Evolutionary conservation across 129 eudicot genomes (phyloP).

Genomic region (Centrapalus pauciflorus): DNA sequence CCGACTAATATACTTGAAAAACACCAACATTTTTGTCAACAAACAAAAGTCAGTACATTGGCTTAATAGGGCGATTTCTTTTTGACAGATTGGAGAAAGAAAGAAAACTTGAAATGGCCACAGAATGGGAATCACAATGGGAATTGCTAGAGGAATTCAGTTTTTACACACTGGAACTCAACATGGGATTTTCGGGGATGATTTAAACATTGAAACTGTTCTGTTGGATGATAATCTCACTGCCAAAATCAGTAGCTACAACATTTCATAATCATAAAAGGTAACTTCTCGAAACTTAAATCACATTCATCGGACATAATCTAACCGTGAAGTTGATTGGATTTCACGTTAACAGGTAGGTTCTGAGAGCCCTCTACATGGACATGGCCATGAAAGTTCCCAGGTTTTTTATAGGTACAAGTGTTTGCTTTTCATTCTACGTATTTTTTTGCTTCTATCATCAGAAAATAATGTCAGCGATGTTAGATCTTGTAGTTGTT

Average conservation of each 20-base stretch:
- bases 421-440: too few relatives aligned
- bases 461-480: too few relatives aligned
- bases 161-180: constrained; percentile 67
- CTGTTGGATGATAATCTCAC: constrained; percentile 79
- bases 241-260: constrained; percentile 81
- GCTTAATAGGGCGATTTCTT: too few relatives aligned
- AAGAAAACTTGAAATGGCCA: constrained; percentile 82
- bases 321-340: not conserved
- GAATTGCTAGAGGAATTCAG: constrained; percentile 83
- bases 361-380: constrained; percentile 55
- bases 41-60: too few relatives aligned
- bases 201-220: constrained; percentile 58
- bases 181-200: constrained; percentile 68
- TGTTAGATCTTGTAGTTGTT: too few relatives aligned
- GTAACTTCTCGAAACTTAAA: constrained; percentile 30
- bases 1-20: too few relatives aligned
- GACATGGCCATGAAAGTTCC: constrained; percentile 44
- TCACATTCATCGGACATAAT: not conserved
- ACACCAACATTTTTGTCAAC: too few relatives aligned
- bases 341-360: constrained; percentile 59
- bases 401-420: constrained; percentile 33
- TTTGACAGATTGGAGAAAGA: constrained; percentile 68
- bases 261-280: constrained; percentile 67
- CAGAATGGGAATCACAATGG: constrained; percentile 80
- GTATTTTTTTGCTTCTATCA: too few relatives aligned